phyloP scores from a whole-genome alignment of 176 grass and related monocot genomes.

The Dactylis glomerata region DNA sequence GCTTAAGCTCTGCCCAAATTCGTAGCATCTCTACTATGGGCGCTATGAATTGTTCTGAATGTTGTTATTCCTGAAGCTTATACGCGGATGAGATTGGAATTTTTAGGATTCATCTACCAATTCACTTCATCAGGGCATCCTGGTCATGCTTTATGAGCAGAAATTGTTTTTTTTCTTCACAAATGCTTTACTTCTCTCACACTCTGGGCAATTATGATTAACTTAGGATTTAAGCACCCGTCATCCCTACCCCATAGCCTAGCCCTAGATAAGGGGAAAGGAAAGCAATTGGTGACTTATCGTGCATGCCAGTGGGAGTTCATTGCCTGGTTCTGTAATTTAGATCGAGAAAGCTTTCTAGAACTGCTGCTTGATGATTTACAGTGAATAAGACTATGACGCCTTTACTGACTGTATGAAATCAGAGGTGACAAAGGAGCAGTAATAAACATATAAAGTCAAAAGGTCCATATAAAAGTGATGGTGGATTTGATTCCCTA shows the following conservation, averaged over 20 bases:
- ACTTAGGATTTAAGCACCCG: background rate
- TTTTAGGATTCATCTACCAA: background rate
- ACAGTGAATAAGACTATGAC: background rate
- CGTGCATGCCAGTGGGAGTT: background rate
- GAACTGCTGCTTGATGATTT: background rate
- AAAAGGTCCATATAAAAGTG: background rate
- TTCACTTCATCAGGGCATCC: background rate
- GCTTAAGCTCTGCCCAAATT: background rate
- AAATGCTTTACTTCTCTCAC: background rate
- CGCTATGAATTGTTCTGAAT: background rate
- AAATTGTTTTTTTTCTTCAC: background rate
- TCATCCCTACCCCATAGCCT: background rate
- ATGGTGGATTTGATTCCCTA: background rate
- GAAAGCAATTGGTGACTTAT: background rate
- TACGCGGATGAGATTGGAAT: background rate
- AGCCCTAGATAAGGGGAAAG: background rate
- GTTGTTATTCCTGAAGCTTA: background rate
- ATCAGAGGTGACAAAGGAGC: background rate
- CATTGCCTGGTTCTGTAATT: background rate
- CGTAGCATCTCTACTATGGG: background rate
- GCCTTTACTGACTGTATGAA: background rate
- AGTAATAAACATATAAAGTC: background rate
- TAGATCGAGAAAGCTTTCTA: background rate
- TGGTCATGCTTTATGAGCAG: background rate
- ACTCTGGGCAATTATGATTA: background rate